A percentile compares a stretch with the other conserved stretches of the same genome.
Conservation (phyloP, 495 filamentous ascomycete species). For the Cryomyces antarcticus region DNA sequence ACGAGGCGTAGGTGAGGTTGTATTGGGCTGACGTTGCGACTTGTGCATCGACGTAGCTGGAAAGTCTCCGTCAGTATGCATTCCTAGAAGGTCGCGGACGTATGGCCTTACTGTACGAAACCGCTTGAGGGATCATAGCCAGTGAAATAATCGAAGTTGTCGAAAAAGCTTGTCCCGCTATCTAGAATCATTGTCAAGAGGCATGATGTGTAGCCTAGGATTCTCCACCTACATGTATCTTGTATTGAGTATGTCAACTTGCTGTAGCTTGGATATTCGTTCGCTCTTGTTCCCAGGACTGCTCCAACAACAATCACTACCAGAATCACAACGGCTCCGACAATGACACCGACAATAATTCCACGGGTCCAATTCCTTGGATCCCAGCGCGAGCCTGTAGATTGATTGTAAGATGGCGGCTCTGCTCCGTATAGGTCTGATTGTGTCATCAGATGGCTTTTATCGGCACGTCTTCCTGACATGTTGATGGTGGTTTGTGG, state of each 20-base stretch:
- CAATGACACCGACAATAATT: no score
- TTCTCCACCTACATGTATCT: conserved; percentile 22
- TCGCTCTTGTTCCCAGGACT: conserved; percentile 25
- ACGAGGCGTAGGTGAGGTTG: conserved; percentile 32
- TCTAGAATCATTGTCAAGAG: conserved; percentile 11
- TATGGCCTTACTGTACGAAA: conserved; percentile 25
- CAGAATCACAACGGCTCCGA: conserved; percentile 20
- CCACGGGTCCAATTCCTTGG: no score
- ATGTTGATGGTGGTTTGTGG: no score
- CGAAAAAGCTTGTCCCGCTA: conserved; percentile 26
- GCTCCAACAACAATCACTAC: conserved; percentile 34
- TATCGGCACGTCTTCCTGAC: no score
- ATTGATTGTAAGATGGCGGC: no score
- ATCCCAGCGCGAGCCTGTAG: no score
- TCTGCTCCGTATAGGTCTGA: no score
- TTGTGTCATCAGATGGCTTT: no score
- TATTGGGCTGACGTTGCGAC: conserved; percentile 12
- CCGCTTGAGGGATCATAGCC: conserved; percentile 30
- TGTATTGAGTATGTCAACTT: conserved; percentile 27
- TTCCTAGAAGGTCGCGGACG: not conserved
- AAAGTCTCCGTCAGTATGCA: not conserved
- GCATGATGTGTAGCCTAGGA: not conserved
- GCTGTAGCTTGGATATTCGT: conserved; percentile 33
- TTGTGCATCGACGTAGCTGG: conserved; percentile 15
- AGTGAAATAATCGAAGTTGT: conserved; percentile 32